These are phyloP conservation scores for Diaporthe velutina DNA, from an alignment of 2,329 filamentous ascomycete species.

Conservation along the genomic window DNA sequence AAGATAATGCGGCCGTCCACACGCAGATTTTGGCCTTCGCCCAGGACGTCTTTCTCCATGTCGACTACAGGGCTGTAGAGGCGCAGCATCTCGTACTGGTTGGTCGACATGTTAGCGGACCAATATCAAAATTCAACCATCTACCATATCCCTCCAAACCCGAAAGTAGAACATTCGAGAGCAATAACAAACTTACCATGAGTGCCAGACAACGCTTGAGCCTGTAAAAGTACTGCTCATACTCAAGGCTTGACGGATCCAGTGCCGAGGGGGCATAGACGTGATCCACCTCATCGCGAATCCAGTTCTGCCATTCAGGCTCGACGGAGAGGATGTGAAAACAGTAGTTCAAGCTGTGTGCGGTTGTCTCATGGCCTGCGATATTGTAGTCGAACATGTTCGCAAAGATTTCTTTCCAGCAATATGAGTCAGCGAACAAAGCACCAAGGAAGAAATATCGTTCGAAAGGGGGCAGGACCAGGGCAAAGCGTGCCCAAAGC, in stretches of 20 bases:
- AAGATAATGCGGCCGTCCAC: background rate
- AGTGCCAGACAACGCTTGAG: constrained; percentile 35
- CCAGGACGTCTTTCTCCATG: constrained; percentile 21
- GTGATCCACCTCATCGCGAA: constrained; percentile 25
- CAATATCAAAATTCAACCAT: background rate
- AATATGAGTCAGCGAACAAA: no score
- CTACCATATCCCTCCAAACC: no score
- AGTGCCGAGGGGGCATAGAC: background rate
- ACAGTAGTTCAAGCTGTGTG: constrained; percentile 29
- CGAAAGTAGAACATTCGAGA: no score
- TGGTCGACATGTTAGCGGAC: background rate
- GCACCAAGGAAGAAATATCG: no score
- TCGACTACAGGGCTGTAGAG: constrained; percentile 28
- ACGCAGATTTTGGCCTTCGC: constrained; percentile 4
- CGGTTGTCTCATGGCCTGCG: constrained; percentile 29
- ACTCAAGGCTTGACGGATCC: constrained; percentile 10
- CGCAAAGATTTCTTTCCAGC: constrained; percentile 25
- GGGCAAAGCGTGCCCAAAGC: no score
- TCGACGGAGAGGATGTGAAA: constrained; percentile 20
- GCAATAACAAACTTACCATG: constrained; percentile 1
- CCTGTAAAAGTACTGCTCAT: constrained; percentile 27
- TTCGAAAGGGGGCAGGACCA: no score
- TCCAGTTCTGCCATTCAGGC: constrained; percentile 13
- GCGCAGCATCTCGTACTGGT: constrained; percentile 34
- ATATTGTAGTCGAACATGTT: constrained; percentile 31